Base-by-base conservation (phyloP, 2,329 filamentous ascomycete species). In the Fonsecaea pugnacius region DNA sequence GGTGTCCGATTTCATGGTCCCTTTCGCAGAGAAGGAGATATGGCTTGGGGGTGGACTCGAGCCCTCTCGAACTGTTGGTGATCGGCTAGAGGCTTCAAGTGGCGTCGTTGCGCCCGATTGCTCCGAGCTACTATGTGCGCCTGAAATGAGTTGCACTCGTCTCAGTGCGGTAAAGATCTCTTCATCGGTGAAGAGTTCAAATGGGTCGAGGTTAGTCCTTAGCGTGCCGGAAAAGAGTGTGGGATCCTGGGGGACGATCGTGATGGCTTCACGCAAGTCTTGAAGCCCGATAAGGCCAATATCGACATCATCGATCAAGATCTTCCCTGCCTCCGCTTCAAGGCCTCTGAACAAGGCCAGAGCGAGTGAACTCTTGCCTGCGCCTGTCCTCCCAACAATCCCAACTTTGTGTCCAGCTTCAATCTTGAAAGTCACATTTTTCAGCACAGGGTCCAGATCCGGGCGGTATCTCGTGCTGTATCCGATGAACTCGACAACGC, bases 181-280 rank as follows among this genome's bases (percentile, higher is more conserved):
- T 67, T 95, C 91, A 72, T 99, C 92, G 0, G 89, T 92, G 78
- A 96, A 96, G 40, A 91, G 80, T 16, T 87, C 84, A 77, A 99
- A 99, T 0, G 95, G 95, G 75, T 99, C 95, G 24, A 99, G 84
- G 74, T 99, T 99, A 75, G 61, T 71, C 38, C 73, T 68, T 24
- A 74, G 62, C 8, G 71, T 73, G n/a, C 72, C 72, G 9, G 70
- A 66, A 64, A 74, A 73, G 16, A 74, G 65, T 2, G 71, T 73
- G 21, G 60, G 95, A 74, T 99, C 95, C 80, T 99, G 95, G 32
- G 95, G 95, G 63, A 99, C 95, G 77, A 99, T 98, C 0, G 96
- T 97, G 72, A 99, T 96, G 53, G 91, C 89, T 78, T 96, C 90
- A 61, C 95, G 90, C 72, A 99, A 82, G 77, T 98, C 94, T 68